Conservation (phyloP, 441 rosid species). For the Capsella rubella region DNA sequence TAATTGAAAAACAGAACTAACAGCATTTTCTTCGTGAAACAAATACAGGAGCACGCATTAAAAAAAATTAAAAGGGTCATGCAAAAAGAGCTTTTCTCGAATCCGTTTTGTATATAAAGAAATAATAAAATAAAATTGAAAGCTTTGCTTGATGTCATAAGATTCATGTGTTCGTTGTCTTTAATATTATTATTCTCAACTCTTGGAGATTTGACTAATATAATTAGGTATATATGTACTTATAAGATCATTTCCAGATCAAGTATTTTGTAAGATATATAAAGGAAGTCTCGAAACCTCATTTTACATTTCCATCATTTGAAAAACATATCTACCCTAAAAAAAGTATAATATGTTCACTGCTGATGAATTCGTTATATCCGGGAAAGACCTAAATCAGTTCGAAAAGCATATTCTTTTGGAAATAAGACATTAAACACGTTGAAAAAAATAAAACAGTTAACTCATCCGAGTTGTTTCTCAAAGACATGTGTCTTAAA, state of each 20-base stretch:
- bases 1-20: background rate
- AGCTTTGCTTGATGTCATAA: conserved; percentile 36
- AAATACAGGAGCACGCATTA: conserved; percentile 20
- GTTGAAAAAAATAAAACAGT: conserved; percentile 7
- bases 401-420: background rate
- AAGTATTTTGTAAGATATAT: background rate
- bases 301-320: conserved; percentile 3
- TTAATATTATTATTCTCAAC: conserved; percentile 9
- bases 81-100: conserved; percentile 34
- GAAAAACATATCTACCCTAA: background rate
- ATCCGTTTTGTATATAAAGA: conserved; percentile 29
- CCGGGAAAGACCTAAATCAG: background rate
- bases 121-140: background rate
- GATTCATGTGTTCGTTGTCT: conserved; percentile 37
- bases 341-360: background rate
- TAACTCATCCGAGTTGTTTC: conserved; percentile 7
- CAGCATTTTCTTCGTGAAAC: conserved; percentile 23
- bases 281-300: background rate
- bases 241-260: background rate
- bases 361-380: conserved; percentile 1
- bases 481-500: conserved; percentile 6
- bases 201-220: conserved; percentile 9
- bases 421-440: background rate
- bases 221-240: background rate
- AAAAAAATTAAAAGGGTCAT: conserved; percentile 26